Percentiles rank a stretch among this genome's conserved stretches.
phyloP scores from a whole-genome alignment of 2,329 filamentous ascomycete genomes.

The Ophiocordyceps sinensis region DNA sequence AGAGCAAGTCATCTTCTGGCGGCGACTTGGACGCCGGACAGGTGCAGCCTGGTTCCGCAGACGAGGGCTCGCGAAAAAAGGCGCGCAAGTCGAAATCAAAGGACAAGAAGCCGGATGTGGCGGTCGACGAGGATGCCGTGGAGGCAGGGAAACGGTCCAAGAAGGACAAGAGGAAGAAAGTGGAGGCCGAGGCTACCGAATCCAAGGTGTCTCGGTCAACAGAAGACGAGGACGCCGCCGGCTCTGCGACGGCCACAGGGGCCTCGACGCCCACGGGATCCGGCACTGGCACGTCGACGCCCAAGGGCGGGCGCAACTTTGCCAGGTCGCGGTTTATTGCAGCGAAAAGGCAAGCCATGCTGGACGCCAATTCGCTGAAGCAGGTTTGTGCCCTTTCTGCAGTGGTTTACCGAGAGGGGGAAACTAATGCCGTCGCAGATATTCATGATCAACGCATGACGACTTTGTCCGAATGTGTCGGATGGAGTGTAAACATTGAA shows the following conservation, averaged over 20 bases:
- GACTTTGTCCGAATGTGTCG: not conserved
- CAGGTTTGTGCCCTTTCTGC: conserved; percentile 42
- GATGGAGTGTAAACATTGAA: no score
- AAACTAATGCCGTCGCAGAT: conserved; percentile 29
- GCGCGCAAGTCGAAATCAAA: conserved; percentile 5
- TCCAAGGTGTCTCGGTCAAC: conserved; percentile 4
- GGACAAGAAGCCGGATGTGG: conserved; percentile 4
- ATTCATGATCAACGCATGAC: conserved; percentile 49
- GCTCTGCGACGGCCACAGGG: conserved; percentile 17
- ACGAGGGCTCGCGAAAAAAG: conserved; percentile 5
- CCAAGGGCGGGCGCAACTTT: conserved; percentile 48
- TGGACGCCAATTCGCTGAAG: conserved; percentile 70
- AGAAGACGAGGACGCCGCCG: conserved; percentile 4
- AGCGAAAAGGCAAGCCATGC: conserved; percentile 71
- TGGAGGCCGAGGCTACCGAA: conserved; percentile 15
- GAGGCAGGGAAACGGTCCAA: conserved; percentile 24
- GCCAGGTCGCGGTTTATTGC: conserved; percentile 73
- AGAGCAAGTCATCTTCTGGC: conserved; percentile 16
- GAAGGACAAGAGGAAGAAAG: conserved; percentile 35
- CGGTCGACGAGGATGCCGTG: not conserved
- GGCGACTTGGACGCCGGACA: conserved; percentile 16
- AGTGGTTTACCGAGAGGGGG: not conserved
- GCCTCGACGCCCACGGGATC: conserved; percentile 23
- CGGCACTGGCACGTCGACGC: conserved; percentile 30
- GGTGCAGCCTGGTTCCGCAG: conserved; percentile 1